A percentile compares a stretch with the other conserved stretches of the same genome.
phyloP scores from a whole-genome alignment of 306 rosid genomes.

The Alnus glutinosa region DNA sequence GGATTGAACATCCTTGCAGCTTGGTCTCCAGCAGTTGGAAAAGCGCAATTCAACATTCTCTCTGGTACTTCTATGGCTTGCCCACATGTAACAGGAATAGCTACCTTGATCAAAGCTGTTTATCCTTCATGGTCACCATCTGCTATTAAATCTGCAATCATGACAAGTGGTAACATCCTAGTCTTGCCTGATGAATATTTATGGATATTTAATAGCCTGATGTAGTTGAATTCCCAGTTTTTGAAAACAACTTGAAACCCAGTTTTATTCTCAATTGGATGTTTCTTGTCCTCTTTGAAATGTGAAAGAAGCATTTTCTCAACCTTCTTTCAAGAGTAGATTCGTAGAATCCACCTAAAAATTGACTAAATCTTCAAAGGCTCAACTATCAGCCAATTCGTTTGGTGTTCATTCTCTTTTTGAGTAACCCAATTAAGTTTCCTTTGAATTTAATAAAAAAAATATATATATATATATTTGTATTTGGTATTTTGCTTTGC shows the following conservation, averaged over 20 bases:
- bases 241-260: conserved; percentile 11
- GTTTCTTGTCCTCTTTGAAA: background rate
- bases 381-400: background rate
- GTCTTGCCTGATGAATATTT: background rate
- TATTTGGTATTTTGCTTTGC: background rate
- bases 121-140: conserved; percentile 79
- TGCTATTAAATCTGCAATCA: conserved; percentile 77
- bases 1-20: conserved; percentile 83
- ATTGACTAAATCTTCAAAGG: background rate
- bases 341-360: background rate
- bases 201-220: background rate
- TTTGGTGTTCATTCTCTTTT: background rate
- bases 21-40: conserved; percentile 73
- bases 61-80: conserved; percentile 90
- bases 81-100: conserved; percentile 88
- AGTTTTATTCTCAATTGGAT: conserved; percentile 1
- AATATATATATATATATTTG: background rate
- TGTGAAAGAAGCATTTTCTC: background rate
- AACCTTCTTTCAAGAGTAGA: background rate
- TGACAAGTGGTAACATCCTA: conserved; percentile 66
- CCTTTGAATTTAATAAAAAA: background rate
- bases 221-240: conserved; percentile 8
- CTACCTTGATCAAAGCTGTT: conserved; percentile 66
- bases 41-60: conserved; percentile 52
- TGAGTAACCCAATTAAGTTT: background rate